Conservation (phyloP, 1,284 basidiomycete genomes). For the Amylostereum areolatum region DNA sequence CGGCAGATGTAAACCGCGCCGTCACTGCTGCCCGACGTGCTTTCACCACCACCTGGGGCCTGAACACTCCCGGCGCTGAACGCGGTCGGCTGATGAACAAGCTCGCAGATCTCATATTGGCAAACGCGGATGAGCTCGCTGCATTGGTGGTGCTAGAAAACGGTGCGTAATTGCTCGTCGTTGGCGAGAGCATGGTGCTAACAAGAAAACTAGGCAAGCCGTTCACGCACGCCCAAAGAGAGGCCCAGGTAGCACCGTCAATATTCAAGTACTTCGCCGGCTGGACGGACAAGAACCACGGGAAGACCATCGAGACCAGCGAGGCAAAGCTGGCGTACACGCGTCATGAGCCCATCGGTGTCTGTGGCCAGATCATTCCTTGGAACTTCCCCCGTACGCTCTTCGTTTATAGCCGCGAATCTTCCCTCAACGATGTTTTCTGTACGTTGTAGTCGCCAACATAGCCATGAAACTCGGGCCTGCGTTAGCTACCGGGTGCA, state of each 20-base stretch:
- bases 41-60: constrained; percentile 71
- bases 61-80: constrained; percentile 53
- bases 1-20: constrained; percentile 71
- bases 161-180: constrained; percentile 20
- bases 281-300: constrained; percentile 85
- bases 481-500: constrained; percentile 81
- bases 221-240: constrained; percentile 60
- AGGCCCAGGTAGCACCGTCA: constrained; percentile 64
- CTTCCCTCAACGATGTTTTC: constrained; percentile 46
- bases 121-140: constrained; percentile 65
- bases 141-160: constrained; percentile 74
- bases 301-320: constrained; percentile 74
- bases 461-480: constrained; percentile 81
- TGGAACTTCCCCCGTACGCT: constrained; percentile 67
- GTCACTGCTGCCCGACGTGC: constrained; percentile 76
- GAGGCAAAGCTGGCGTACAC: constrained; percentile 75
- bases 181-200: neutral
- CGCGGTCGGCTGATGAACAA: constrained; percentile 65
- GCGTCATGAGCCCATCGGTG: constrained; percentile 91
- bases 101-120: constrained; percentile 72
- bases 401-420: neutral
- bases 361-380: constrained; percentile 83
- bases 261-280: constrained; percentile 62
- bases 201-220: constrained; percentile 48
- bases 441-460: constrained; percentile 14